Base-by-base conservation (phyloP, 371 early-diverging fungal genomes). In the Syncephalastrum sp. region DNA sequence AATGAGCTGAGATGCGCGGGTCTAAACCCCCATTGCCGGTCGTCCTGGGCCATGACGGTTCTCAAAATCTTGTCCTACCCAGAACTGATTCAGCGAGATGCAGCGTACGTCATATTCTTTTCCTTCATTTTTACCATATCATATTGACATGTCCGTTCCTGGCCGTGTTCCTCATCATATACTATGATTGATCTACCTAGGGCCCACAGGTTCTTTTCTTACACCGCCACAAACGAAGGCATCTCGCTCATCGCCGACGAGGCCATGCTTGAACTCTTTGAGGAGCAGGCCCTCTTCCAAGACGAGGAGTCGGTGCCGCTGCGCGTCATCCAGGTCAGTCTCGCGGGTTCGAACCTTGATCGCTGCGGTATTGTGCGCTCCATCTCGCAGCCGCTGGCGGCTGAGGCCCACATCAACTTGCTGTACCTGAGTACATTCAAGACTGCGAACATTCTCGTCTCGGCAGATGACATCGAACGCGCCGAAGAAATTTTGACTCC, bases 321-420 rank as follows among this genome's bases (percentile, higher is more conserved):
- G 29, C 79, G 86, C 33, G 82, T 87, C 27, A 87, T 90, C 56
- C 89, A 88, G 57, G 80, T 90, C 50, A 87, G 88, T 65, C 71
- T 90, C 62, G 79, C 81, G 48, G 79, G 82, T n/a, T 79, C 75
- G 53, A 70, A 75, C 57, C 53, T 72, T 58, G 91, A 90, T 60
- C 72, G 83, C 44, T 87, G 81, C 53, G 91, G 91, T 63, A 88
- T 90, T 59, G 86, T 88, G 8, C 82, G 83, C 55, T 88, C 88
- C 12, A 88, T 90, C 56, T 82, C 88, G n/a, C 80, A 86, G 54
- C 88, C 87, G 6, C 72, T 90, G 50, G 71, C 69, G 19, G 79
- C 79, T 1, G 77, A 74, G 33, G 79, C 75, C 0, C 83, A 79
- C 29, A 85, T 90, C 51, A 87, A 90, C 56, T 54, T 90, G 45